phyloP scores from a whole-genome alignment of 352 stramenopile species.

The Plasmopara muralis region DNA sequence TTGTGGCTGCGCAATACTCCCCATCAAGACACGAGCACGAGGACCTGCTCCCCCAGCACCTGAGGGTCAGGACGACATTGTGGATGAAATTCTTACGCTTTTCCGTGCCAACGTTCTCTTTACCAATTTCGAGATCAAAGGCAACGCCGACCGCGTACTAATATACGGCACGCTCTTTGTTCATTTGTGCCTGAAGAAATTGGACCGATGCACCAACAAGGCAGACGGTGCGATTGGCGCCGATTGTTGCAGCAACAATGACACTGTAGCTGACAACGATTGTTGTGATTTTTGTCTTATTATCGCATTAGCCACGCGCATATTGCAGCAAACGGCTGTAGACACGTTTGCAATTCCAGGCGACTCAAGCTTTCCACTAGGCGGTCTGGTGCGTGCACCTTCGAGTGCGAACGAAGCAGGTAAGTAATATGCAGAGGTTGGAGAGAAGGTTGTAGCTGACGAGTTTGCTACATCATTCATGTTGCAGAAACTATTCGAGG shows the following conservation, averaged over 20 bases:
- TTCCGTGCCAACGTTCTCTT: slow-evolving; percentile 93
- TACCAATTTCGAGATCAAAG: slow-evolving; percentile 91
- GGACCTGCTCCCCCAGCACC: slow-evolving; percentile 80
- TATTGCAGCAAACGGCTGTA: slow-evolving; percentile 74
- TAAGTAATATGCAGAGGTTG: slow-evolving; percentile 6
- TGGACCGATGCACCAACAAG: slow-evolving; percentile 79
- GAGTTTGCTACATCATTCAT: slow-evolving; percentile 1
- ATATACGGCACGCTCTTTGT: slow-evolving; percentile 93
- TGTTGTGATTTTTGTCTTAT: slow-evolving; percentile 6
- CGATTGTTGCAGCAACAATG: not conserved
- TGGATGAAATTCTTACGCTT: slow-evolving; percentile 90
- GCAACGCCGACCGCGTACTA: slow-evolving; percentile 85
- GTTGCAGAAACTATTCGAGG: slow-evolving; percentile 67
- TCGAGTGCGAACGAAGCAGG: slow-evolving; percentile 72
- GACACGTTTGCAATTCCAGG: slow-evolving; percentile 85
- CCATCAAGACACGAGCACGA: slow-evolving; percentile 83
- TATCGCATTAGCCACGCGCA: slow-evolving; percentile 41
- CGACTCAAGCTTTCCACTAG: slow-evolving; percentile 77
- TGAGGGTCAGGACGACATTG: slow-evolving; percentile 84
- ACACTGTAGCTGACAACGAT: slow-evolving; percentile 2
- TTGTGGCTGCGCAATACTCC: slow-evolving; percentile 85
- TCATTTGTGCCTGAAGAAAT: slow-evolving; percentile 87
- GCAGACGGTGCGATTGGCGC: slow-evolving; percentile 36
- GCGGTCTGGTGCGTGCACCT: slow-evolving; percentile 68
- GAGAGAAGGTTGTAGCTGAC: not conserved